These are phyloP conservation scores for Alternaria ventricosa DNA, from an alignment of 2,329 filamentous ascomycete species.

Conservation along the genomic window DNA sequence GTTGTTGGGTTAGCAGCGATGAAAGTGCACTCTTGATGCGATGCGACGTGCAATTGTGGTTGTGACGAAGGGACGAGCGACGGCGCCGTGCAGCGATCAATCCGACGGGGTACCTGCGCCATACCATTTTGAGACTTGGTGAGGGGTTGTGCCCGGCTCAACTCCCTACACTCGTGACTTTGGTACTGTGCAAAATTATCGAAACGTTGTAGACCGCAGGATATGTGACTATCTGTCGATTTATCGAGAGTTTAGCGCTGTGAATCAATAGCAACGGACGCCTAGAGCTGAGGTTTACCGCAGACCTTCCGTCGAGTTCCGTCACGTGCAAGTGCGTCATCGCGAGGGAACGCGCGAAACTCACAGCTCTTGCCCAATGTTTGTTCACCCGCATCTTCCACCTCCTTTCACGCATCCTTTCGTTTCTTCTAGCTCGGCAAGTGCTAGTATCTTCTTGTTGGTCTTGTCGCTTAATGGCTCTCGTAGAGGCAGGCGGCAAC, in stretches of 20 bases:
- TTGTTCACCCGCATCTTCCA: background rate
- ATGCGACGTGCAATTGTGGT: constrained; percentile 27
- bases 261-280: background rate
- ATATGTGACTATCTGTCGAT: background rate
- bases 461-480: background rate
- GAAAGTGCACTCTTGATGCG: constrained; percentile 23
- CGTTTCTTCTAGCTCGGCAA: background rate
- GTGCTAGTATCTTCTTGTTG: background rate
- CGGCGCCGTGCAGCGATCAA: constrained; percentile 31
- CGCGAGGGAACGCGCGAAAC: background rate
- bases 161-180: constrained; percentile 15
- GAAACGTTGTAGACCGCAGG: no score
- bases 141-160: constrained; percentile 17
- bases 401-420: background rate
- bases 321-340: background rate
- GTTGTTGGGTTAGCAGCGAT: constrained; percentile 33
- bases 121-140: constrained; percentile 24
- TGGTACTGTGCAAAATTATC: background rate
- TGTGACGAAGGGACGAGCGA: constrained; percentile 27
- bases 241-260: background rate
- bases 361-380: background rate
- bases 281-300: background rate
- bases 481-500: background rate
- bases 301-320: background rate
- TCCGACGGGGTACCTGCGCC: constrained; percentile 20